Evolutionary conservation across 139 green algal genomes (phyloP).

Genomic region (Chara braunii): DNA sequence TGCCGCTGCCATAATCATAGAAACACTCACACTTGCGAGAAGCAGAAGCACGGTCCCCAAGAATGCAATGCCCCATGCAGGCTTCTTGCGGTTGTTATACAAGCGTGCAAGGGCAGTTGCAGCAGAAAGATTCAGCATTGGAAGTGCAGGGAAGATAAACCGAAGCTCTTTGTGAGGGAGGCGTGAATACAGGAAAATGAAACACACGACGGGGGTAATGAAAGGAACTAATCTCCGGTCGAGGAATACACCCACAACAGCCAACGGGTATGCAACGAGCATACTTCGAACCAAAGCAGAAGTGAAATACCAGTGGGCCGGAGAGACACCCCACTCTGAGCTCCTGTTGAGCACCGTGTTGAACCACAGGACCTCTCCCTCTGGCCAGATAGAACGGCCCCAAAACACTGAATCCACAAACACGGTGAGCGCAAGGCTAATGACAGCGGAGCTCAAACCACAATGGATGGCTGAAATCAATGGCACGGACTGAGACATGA

Average conservation of each 20-base stretch:
- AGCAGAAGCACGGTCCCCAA: background rate
- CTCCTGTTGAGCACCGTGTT: slow-evolving; percentile 70
- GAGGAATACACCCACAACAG: slow-evolving; percentile 32
- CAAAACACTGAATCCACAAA: slow-evolving; percentile 66
- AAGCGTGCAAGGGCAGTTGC: slow-evolving; percentile 36
- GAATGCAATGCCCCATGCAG: background rate
- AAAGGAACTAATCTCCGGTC: slow-evolving; percentile 13
- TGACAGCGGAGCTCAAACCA: background rate
- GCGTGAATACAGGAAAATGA: slow-evolving; percentile 63
- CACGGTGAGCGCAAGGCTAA: slow-evolving; percentile 38
- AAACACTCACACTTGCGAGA: background rate
- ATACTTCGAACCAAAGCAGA: slow-evolving; percentile 62
- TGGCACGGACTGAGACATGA: slow-evolving; percentile 28
- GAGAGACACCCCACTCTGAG: slow-evolving; percentile 61
- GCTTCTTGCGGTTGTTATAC: slow-evolving; percentile 2
- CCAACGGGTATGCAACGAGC: slow-evolving; percentile 47
- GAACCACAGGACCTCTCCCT: slow-evolving; percentile 75
- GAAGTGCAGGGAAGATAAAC: slow-evolving; percentile 72
- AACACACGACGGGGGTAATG: slow-evolving; percentile 42
- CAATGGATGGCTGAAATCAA: slow-evolving; percentile 1
- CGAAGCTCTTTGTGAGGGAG: slow-evolving; percentile 71
- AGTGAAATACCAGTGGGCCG: slow-evolving; percentile 71
- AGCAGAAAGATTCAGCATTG: slow-evolving; percentile 64
- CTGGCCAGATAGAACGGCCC: slow-evolving; percentile 66
- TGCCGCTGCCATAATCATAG: background rate